Base-by-base conservation (phyloP, 2,329 filamentous ascomycete species). In the Aspergillus bombycis region DNA sequence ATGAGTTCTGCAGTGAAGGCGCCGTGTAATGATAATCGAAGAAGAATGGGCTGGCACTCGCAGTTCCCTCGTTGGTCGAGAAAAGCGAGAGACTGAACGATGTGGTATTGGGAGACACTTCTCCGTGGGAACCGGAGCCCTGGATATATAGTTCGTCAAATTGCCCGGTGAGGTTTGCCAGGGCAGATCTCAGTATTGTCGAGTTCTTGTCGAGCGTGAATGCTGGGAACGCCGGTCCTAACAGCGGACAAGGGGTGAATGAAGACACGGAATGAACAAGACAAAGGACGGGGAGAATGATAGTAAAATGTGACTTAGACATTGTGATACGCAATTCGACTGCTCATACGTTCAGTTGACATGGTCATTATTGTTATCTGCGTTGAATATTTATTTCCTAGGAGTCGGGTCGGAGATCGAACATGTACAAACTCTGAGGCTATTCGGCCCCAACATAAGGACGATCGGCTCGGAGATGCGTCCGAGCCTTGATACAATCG, bases 11-110 rank as follows among this genome's bases (percentile, higher is more conserved):
- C n/a, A 69, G 53, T 8, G 61, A 55, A 14, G 67, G 66, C 6
- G 72, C 62, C 10, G 68, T 68, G 43, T 68, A 62, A 55, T 74
- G 71, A 54, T 66, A 71, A 28, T 70, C 54, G 58, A 57, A 72
- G 56, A 69, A 71, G 64, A 68, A 66, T 2, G 68, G 66, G 8
- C 66, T 36, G 28, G 66, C 53, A 11, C 46, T 43, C 16, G 61
- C 61, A 32, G 52, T 62, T 41, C 68, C 65, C 19, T 64, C 26
- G 36, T 69, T 65, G 1, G 65, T 30, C 6, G 69, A 71, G 61
- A 72, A 72, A 38, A 72, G 45, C 11, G 69, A 61, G 7, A 72
- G 45, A 58, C 70, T 70, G 57, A 72, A 69, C 4, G 43, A 36
- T 2, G 69, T 65, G 23, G 68, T 71, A 14, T 67, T 70, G 14